Base-by-base conservation (phyloP, 257 asterid genomes). In the Cynanchum wilfordii region DNA sequence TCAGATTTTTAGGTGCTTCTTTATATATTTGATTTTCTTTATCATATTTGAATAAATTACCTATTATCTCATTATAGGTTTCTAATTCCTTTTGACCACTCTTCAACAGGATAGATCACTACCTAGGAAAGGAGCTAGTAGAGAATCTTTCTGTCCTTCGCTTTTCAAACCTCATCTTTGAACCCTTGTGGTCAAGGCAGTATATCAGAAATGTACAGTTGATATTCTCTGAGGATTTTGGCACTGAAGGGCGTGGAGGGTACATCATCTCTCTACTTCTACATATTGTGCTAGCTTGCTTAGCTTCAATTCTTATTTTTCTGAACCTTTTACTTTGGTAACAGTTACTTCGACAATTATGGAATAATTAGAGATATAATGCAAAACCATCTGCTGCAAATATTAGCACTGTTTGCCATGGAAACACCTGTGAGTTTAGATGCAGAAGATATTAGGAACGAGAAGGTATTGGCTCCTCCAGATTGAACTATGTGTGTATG, bases 201-300 rank as follows among this genome's bases (percentile, higher is more conserved):
- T 89, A 94, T 80, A 94, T 94, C 77, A 83, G 96, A 79, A 94
- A 94, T 69, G 98, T 94, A 79, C 98, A 94, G 81, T 81, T 94
- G 73, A 89, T 94, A 78, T 94, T 94, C 86, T 94, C 98, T 0
- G 98, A 94, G 87, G 96, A 94, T 87, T 94, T 94, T 66, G 98
- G 98, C 44, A 94, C 98, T 25, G 98, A 94, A 87, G 98, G 98
- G 62, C 86, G 97, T 36, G 98, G 98, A 88, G 98, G 98, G 98
- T 94, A 91, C 59, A 72, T 79, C 56, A 72, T 79, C 56, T 51
- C 62, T 74, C 71, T 80, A 54, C 64, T 74, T 30, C 73, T 52
- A 27, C 78, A 40, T 65, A 25, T 59, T 69, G 20, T 60, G 57
- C 38, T 63, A 63, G 25, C 69, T 60, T 50, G 12, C 7, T 72